These are phyloP conservation scores for Pythium myriotylum DNA, from an alignment of 352 stramenopile species.

Conservation along the genomic window DNA sequence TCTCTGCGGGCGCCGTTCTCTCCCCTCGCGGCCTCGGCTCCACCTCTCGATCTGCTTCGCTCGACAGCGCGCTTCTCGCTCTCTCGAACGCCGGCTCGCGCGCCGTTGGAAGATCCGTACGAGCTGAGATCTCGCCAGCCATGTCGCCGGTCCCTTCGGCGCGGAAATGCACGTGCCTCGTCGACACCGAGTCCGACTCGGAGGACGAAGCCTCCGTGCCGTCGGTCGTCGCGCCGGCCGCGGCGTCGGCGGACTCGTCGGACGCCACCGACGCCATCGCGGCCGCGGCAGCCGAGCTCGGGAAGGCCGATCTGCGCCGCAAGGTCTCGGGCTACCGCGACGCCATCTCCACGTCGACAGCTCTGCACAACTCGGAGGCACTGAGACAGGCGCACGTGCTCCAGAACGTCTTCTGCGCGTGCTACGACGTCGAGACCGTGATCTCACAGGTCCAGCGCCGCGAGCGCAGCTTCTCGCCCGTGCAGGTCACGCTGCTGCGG, in stretches of 20 bases:
- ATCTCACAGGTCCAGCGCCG: conserved; percentile 57
- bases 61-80: background rate
- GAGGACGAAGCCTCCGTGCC: conserved; percentile 42
- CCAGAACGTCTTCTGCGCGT: conserved; percentile 78
- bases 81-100: background rate
- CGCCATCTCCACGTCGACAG: conserved; percentile 63
- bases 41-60: background rate
- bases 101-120: too few species aligned
- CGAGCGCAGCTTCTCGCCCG: conserved; percentile 60
- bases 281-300: conserved; percentile 7
- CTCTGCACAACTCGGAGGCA: conserved; percentile 73
- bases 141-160: conserved; percentile 14
- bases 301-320: conserved; percentile 32
- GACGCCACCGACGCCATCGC: background rate
- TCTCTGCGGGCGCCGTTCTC: background rate
- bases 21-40: too few species aligned
- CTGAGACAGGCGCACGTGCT: conserved; percentile 59
- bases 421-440: conserved; percentile 76
- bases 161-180: conserved; percentile 69
- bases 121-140: background rate
- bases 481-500: conserved; percentile 70
- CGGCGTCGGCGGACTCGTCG: background rate
- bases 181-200: conserved; percentile 75
- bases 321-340: conserved; percentile 48
- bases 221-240: background rate